phyloP scores from a whole-genome alignment of 495 filamentous ascomycete species.

The Xylaria bambusicola region DNA sequence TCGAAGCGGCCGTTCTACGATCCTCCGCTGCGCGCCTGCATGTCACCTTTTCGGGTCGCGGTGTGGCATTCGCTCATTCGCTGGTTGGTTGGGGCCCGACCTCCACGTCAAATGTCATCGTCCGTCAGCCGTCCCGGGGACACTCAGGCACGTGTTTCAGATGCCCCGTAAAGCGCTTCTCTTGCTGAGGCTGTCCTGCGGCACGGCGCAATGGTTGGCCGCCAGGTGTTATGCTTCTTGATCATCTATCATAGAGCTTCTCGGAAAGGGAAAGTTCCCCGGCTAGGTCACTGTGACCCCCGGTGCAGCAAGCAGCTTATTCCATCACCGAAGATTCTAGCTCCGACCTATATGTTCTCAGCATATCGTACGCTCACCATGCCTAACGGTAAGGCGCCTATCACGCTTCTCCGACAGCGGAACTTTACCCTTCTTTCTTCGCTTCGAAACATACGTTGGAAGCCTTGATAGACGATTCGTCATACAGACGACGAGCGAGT shows the following conservation, averaged over 20 bases:
- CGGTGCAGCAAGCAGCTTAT: constrained; percentile 8
- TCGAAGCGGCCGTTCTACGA: constrained; percentile 21
- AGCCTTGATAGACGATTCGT: neutral
- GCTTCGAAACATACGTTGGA: neutral
- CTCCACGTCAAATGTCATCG: constrained; percentile 31
- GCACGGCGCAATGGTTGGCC: constrained; percentile 21
- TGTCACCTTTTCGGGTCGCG: constrained; percentile 31
- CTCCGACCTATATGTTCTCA: neutral
- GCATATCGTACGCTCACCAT: constrained; percentile 4
- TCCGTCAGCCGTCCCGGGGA: constrained; percentile 13
- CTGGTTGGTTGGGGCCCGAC: constrained; percentile 32
- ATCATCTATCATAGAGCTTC: constrained; percentile 14
- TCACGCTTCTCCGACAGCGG: constrained; percentile 19
- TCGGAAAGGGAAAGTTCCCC: constrained; percentile 10
- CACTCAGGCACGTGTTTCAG: constrained; percentile 23
- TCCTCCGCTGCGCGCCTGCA: constrained; percentile 25
- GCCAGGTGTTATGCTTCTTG: constrained; percentile 14
- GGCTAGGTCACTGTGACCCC: constrained; percentile 16
- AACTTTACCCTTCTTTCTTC: neutral
- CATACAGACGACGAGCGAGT: neutral
- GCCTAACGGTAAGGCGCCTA: constrained; percentile 14
- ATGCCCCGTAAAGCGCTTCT: constrained; percentile 10
- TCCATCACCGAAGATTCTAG: neutral
- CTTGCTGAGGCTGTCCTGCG: constrained; percentile 15
- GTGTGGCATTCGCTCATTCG: constrained; percentile 38